phyloP scores from a whole-genome alignment of 139 green algal genomes.

The Asterochloris erici region DNA sequence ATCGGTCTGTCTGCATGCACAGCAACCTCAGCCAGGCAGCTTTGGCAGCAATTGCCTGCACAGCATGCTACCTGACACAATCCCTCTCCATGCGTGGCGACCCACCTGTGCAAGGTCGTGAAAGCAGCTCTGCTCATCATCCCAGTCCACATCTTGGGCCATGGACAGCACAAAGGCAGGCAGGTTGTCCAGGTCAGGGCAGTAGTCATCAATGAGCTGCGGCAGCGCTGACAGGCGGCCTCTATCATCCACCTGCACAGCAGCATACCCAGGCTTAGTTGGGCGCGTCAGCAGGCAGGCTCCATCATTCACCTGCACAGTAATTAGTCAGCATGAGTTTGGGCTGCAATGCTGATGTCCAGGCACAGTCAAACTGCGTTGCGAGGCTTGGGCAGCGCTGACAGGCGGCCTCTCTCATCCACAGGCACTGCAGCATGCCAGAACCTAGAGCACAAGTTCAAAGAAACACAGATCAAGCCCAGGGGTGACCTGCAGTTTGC shows the following conservation, averaged over 20 bases:
- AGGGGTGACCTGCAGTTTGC: no score
- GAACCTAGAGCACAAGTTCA: no score
- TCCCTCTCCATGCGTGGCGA: background rate
- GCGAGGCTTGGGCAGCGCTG: no score
- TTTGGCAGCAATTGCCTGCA: background rate
- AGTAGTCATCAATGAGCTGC: slow-evolving; percentile 20
- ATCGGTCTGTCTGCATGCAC: background rate
- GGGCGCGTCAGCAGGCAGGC: no score
- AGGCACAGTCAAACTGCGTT: no score
- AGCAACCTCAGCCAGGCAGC: no score
- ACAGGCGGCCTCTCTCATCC: no score
- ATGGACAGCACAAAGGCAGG: slow-evolving; percentile 30
- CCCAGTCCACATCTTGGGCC: slow-evolving; percentile 27
- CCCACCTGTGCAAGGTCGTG: slow-evolving; percentile 17
- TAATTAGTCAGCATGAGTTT: background rate
- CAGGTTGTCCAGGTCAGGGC: slow-evolving; percentile 24
- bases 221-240: slow-evolving; percentile 17
- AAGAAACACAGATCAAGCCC: no score
- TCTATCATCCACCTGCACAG: background rate
- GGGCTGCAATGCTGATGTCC: no score
- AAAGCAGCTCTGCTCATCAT: slow-evolving; percentile 24
- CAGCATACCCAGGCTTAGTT: slow-evolving; percentile 35
- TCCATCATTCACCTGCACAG: background rate
- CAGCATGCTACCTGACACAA: background rate
- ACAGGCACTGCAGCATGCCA: no score